phyloP scores from a whole-genome alignment of 192 early-diverging fungal genomes.

The Backusella liffmaniae region DNA sequence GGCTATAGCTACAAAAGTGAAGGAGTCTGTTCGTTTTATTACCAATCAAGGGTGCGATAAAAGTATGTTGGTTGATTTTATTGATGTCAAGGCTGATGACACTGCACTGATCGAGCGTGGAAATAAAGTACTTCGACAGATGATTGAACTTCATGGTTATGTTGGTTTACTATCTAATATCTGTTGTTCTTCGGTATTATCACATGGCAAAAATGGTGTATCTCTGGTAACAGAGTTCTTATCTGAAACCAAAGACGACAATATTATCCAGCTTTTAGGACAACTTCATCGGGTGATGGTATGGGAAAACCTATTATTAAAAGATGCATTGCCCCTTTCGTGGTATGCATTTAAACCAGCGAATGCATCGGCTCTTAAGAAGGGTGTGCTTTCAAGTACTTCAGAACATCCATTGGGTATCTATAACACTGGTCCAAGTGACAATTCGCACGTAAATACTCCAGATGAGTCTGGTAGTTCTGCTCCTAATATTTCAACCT shows the following conservation, averaged over 20 bases:
- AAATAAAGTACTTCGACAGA: slow-evolving; percentile 49
- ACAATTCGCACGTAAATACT: background rate
- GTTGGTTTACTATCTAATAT: slow-evolving; percentile 68
- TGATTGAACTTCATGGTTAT: slow-evolving; percentile 62
- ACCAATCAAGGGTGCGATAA: slow-evolving; percentile 36
- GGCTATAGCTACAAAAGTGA: slow-evolving; percentile 53
- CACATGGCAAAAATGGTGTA: slow-evolving; percentile 61
- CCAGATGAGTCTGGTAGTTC: background rate
- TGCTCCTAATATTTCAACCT: background rate
- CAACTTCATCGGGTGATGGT: slow-evolving; percentile 63
- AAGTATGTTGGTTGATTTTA: slow-evolving; percentile 50
- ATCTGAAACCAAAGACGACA: slow-evolving; percentile 43
- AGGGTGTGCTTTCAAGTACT: slow-evolving; percentile 6
- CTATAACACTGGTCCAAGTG: background rate
- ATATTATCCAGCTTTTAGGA: slow-evolving; percentile 51
- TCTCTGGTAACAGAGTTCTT: slow-evolving; percentile 64
- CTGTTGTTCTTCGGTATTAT: slow-evolving; percentile 62
- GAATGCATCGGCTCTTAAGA: slow-evolving; percentile 24
- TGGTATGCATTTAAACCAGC: slow-evolving; percentile 61
- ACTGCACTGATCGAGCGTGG: slow-evolving; percentile 38
- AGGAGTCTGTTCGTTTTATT: slow-evolving; percentile 41
- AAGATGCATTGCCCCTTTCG: slow-evolving; percentile 55
- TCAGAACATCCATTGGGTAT: slow-evolving; percentile 32
- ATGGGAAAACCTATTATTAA: slow-evolving; percentile 64
- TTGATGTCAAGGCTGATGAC: slow-evolving; percentile 41